A percentile compares a stretch with the other conserved stretches of the same genome.
Conservation (phyloP, 2,329 filamentous ascomycete species). For the Nectriaceae sp. region DNA sequence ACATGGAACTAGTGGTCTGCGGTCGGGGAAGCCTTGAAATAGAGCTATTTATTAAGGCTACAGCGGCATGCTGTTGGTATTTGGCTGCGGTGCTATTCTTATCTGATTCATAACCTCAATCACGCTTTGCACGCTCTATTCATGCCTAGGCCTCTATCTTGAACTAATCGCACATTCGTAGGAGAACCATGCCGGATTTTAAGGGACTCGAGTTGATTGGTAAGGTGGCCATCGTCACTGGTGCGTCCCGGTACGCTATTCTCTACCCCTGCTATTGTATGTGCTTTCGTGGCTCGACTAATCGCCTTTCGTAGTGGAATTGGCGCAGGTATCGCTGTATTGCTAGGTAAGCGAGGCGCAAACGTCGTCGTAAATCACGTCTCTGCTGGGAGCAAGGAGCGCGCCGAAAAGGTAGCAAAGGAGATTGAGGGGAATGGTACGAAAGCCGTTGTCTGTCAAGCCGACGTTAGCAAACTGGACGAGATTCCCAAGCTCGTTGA, state of each 20-base stretch:
- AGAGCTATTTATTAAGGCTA: too few species aligned
- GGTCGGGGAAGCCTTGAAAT: too few species aligned
- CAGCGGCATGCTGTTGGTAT: too few species aligned
- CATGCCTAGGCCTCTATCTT: too few species aligned
- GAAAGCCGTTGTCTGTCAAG: constrained; percentile 15
- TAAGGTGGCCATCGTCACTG: constrained; percentile 28
- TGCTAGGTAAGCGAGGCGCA: constrained; percentile 17
- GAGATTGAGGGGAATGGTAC: constrained; percentile 15
- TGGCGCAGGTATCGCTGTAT: constrained; percentile 18
- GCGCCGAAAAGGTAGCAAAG: constrained; percentile 17
- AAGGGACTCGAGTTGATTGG: constrained; percentile 23
- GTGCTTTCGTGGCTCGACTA: not conserved
- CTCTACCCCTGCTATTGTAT: not conserved
- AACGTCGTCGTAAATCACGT: constrained; percentile 25
- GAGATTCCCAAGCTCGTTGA: constrained; percentile 21
- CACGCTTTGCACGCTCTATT: too few species aligned
- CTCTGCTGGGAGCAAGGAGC: constrained; percentile 13
- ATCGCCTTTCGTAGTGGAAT: constrained; percentile 13
- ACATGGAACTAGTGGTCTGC: too few species aligned
- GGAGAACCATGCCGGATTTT: constrained; percentile 16
- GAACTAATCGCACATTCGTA: too few species aligned
- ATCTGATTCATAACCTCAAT: too few species aligned
- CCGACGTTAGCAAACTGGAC: constrained; percentile 15
- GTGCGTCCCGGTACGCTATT: constrained; percentile 15
- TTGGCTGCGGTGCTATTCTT: too few species aligned